Evolutionary conservation across 106 monocot genomes (phyloP).

Genomic region (Xerophyta viscosa): DNA sequence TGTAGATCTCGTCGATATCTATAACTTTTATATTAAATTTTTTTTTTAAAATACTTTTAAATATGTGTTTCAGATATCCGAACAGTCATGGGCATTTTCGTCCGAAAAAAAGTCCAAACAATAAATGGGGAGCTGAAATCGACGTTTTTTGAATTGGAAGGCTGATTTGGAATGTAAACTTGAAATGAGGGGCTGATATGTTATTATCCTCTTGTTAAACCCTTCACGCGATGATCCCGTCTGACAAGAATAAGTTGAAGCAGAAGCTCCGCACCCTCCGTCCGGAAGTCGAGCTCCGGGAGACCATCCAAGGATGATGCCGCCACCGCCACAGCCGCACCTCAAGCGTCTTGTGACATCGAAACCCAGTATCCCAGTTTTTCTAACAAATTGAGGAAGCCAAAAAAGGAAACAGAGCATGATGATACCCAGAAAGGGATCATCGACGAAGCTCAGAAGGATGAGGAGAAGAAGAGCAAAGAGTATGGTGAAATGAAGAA

Average conservation of each 20-base stretch:
- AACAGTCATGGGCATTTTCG: no score
- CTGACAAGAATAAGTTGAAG: constrained; percentile 87
- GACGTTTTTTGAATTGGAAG: no score
- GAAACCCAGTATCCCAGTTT: constrained; percentile 13
- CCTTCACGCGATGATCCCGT: no score
- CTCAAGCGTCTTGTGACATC: constrained; percentile 35
- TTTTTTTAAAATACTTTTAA: no score
- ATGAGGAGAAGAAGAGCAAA: constrained; percentile 11
- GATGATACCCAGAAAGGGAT: not conserved
- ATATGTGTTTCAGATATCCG: no score
- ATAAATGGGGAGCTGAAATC: no score
- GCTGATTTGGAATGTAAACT: no score
- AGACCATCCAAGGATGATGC: not conserved
- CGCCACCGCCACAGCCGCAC: constrained; percentile 15
- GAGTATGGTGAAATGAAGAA: constrained; percentile 9
- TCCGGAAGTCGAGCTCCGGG: constrained; percentile 10
- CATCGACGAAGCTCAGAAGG: not conserved
- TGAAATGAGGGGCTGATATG: no score
- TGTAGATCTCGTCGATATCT: no score
- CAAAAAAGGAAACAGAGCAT: constrained; percentile 3
- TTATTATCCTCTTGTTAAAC: no score
- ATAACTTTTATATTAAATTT: no score
- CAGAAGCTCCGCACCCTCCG: constrained; percentile 46
- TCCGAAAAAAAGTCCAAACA: no score
- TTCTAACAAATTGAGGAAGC: constrained; percentile 24